Conservation (phyloP, 2,329 filamentous ascomycete genomes). For the Fusarium dimerum region DNA sequence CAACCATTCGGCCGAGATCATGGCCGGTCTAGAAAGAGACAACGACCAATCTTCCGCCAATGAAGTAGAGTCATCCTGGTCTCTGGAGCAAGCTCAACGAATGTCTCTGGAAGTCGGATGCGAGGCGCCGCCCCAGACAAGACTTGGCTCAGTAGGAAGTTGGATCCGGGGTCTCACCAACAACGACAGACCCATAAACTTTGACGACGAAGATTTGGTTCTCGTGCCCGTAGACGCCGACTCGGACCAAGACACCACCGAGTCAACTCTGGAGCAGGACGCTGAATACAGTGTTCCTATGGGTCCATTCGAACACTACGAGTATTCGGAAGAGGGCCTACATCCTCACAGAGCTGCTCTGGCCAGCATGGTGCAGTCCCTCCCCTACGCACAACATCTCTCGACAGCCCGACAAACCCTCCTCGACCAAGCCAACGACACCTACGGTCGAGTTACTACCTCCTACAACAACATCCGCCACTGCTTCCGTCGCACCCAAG, state of each 20-base stretch:
- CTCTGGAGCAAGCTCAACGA: no score
- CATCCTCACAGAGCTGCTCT: neutral
- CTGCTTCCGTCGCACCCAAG: neutral
- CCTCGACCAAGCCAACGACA: neutral
- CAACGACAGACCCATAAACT: neutral
- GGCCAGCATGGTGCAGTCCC: neutral
- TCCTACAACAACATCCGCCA: constrained; percentile 3
- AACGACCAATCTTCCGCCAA: no score
- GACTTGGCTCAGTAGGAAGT: neutral
- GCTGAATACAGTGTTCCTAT: constrained; percentile 1
- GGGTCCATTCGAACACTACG: neutral
- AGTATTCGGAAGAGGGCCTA: constrained; percentile 2
- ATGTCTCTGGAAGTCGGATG: no score
- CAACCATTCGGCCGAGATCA: neutral
- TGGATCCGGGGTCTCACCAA: neutral
- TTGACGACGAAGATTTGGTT: neutral
- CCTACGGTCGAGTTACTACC: constrained; percentile 3
- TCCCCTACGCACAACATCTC: constrained; percentile 2
- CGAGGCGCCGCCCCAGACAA: no score
- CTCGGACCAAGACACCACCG: neutral
- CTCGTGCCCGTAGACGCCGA: neutral
- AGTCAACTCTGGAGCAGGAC: neutral
- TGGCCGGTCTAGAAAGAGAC: no score
- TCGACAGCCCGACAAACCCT: neutral
- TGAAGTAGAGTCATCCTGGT: no score